Conservation (phyloP, 78 protist genomes). For the Isochrysis galbana region DNA sequence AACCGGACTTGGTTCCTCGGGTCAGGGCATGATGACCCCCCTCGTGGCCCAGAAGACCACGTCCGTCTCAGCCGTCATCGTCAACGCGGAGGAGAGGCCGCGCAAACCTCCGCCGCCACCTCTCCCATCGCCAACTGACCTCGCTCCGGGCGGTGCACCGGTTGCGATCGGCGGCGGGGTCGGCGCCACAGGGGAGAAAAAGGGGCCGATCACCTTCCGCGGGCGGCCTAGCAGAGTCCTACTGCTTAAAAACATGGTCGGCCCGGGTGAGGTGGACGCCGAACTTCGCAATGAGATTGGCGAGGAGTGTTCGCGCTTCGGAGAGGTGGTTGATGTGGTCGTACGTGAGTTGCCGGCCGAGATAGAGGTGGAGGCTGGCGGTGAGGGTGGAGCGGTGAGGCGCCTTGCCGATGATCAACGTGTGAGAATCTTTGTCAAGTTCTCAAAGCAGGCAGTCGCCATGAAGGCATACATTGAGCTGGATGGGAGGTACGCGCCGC, state of each 20-base stretch:
- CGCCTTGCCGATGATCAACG: not conserved
- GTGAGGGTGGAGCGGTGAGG: not conserved
- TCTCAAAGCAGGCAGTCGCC: not conserved
- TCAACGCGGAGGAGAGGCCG: not conserved
- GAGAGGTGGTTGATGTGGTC: not conserved
- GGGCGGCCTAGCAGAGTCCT: constrained; percentile 5
- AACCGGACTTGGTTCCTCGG: too few species aligned
- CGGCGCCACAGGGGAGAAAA: not conserved
- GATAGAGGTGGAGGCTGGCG: too few species aligned
- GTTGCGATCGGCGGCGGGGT: not conserved
- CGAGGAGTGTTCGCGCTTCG: constrained; percentile 4
- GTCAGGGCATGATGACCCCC: constrained; percentile 19
- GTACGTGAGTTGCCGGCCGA: not conserved
- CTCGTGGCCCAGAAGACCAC: not conserved
- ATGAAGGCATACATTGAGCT: constrained; percentile 27
- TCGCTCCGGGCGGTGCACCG: not conserved
- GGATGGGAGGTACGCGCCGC: not conserved
- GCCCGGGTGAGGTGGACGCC: not conserved
- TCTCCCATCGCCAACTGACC: not conserved
- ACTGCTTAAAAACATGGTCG: not conserved
- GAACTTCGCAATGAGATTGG: not conserved
- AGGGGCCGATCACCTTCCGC: not conserved
- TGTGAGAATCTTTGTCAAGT: constrained; percentile 15
- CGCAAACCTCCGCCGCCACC: not conserved
- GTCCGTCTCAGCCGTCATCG: not conserved